These are phyloP conservation scores for Solanum pinnatisectum DNA, from an alignment of 257 asterid species.

Conservation along the genomic window DNA sequence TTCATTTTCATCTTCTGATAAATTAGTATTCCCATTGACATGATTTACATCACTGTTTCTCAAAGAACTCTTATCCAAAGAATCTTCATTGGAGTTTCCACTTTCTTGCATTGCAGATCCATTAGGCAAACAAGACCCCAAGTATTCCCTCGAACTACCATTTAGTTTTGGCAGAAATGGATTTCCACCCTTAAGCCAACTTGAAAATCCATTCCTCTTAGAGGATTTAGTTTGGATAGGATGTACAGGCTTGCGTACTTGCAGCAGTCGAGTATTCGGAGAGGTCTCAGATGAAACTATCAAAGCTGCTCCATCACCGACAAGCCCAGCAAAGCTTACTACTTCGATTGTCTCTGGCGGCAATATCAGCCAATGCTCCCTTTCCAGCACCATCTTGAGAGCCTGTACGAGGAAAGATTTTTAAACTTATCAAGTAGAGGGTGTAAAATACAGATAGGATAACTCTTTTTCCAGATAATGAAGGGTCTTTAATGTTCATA, in stretches of 20 bases:
- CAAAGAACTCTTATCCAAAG: constrained; percentile 22
- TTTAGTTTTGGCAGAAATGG: constrained; percentile 58
- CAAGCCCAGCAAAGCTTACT: constrained; percentile 85
- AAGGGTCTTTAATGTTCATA: neutral
- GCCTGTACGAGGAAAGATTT: constrained; percentile 58
- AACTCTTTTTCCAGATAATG: neutral
- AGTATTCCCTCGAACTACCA: constrained; percentile 39
- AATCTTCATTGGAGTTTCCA: constrained; percentile 27
- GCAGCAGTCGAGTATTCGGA: constrained; percentile 41
- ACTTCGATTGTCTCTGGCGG: constrained; percentile 83
- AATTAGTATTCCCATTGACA: constrained; percentile 46
- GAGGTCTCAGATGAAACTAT: constrained; percentile 57
- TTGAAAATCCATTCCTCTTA: constrained; percentile 63
- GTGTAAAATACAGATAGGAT: neutral
- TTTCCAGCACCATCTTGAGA: constrained; percentile 93
- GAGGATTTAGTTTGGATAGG: constrained; percentile 45
- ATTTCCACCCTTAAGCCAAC: constrained; percentile 72
- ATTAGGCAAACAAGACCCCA: constrained; percentile 37
- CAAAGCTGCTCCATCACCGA: constrained; percentile 99
- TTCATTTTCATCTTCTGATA: constrained; percentile 93
- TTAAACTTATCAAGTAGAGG: constrained; percentile 4
- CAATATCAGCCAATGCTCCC: constrained; percentile 88
- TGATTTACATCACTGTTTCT: constrained; percentile 30
- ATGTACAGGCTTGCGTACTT: constrained; percentile 37
- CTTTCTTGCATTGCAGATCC: constrained; percentile 45